These are phyloP conservation scores for Acaromyces ingoldii DNA, from an alignment of 1,284 basidiomycete genomes.

Conservation along the genomic window DNA sequence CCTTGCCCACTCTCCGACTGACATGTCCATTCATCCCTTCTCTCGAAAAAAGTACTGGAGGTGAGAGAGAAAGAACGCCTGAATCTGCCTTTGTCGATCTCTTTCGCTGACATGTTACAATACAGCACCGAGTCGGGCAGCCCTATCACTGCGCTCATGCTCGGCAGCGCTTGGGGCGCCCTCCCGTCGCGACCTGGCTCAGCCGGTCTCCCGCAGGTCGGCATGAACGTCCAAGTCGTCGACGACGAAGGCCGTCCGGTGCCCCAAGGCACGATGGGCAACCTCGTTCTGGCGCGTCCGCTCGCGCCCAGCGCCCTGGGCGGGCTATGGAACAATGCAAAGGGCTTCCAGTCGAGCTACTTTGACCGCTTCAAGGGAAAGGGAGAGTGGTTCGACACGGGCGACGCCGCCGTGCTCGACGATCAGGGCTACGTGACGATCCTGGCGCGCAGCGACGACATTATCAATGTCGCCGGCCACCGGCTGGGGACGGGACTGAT, in stretches of 20 bases:
- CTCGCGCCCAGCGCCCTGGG: constrained; percentile 36
- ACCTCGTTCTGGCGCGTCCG: constrained; percentile 38
- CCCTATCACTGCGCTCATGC: constrained; percentile 40
- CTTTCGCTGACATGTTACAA: too few relatives aligned
- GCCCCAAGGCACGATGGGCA: constrained; percentile 39
- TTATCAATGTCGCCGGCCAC: constrained; percentile 44
- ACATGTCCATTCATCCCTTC: too few relatives aligned
- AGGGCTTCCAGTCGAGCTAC: constrained; percentile 35
- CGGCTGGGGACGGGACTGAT: constrained; percentile 41
- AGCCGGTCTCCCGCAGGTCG: constrained; percentile 41
- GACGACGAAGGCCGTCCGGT: constrained; percentile 40
- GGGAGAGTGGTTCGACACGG: constrained; percentile 47
- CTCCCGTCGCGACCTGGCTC: constrained; percentile 32
- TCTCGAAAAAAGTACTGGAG: too few relatives aligned
- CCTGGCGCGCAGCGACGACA: constrained; percentile 39
- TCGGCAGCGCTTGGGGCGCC: constrained; percentile 25
- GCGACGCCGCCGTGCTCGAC: constrained; percentile 41
- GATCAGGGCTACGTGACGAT: constrained; percentile 44
- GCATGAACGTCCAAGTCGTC: constrained; percentile 47
- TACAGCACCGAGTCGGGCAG: constrained; percentile 40
- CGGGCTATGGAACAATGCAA: constrained; percentile 42
- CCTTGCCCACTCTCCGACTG: too few relatives aligned
- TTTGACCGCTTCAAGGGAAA: constrained; percentile 37
- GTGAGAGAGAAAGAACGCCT: too few relatives aligned
- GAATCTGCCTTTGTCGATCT: too few relatives aligned